Percentiles rank a stretch among this genome's conserved stretches.
Conservation (phyloP, 495 filamentous ascomycete species). For the Lasiosphaeria ovina region DNA sequence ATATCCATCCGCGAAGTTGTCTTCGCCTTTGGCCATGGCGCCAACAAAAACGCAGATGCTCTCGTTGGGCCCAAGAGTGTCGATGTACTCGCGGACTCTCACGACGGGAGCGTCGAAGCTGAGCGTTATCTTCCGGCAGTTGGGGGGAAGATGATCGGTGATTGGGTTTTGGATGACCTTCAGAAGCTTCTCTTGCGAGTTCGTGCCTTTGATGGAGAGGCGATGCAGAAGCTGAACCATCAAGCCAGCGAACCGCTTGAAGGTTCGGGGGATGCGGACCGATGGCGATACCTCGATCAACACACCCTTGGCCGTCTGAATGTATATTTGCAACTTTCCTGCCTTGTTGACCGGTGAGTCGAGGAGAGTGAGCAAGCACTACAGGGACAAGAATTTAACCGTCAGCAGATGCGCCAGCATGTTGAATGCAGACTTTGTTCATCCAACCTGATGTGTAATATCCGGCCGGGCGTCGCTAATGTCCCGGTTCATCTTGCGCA, state of each 20-base stretch:
- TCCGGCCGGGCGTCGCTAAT: slow-evolving; percentile 97
- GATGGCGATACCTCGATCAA: slow-evolving; percentile 96
- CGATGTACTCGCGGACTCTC: slow-evolving; percentile 83
- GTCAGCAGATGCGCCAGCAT: slow-evolving; percentile 37
- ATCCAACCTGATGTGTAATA: slow-evolving; percentile 92
- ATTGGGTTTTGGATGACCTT: slow-evolving; percentile 98
- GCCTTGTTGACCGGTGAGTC: slow-evolving; percentile 99
- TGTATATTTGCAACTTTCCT: slow-evolving; percentile 95
- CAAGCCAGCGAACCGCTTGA: slow-evolving; percentile 96
- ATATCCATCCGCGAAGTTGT: slow-evolving; percentile 91
- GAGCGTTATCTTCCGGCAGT: slow-evolving; percentile 95
- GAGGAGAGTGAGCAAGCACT: slow-evolving; percentile 96
- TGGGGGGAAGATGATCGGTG: slow-evolving; percentile 91
- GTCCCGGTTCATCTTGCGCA: slow-evolving; percentile 98
- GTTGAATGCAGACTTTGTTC: slow-evolving; percentile 36
- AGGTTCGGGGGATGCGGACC: slow-evolving; percentile 94
- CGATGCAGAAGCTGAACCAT: slow-evolving; percentile 99
- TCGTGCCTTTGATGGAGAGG: slow-evolving; percentile 90
- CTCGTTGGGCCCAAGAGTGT: slow-evolving; percentile 72
- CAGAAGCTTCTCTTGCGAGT: slow-evolving; percentile 93
- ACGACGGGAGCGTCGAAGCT: slow-evolving; percentile 88
- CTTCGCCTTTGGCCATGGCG: slow-evolving; percentile 94
- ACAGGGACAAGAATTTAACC: slow-evolving; percentile 10
- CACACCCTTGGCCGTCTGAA: slow-evolving; percentile 93
- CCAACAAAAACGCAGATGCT: slow-evolving; percentile 97